Percentiles rank a stretch among this genome's conserved stretches.
phyloP scores from a whole-genome alignment of 2,329 filamentous ascomycete species.

The Monosporascus sp. region DNA sequence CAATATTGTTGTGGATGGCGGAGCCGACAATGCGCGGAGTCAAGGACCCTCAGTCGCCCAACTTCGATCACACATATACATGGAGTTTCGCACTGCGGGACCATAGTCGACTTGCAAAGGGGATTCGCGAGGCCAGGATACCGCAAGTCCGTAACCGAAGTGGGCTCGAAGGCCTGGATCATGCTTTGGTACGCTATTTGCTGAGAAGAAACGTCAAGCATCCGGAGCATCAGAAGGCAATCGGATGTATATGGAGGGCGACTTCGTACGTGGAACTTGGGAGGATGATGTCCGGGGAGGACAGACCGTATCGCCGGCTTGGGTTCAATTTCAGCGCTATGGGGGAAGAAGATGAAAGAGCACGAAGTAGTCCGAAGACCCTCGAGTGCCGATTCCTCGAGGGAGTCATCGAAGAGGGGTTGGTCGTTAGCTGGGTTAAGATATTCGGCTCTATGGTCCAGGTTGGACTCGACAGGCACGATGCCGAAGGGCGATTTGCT shows the following conservation, averaged over 20 bases:
- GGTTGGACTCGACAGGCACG: conserved; percentile 12
- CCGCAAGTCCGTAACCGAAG: neutral
- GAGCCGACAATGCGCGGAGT: conserved; percentile 32
- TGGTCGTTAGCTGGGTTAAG: conserved; percentile 30
- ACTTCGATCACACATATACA: conserved; percentile 32
- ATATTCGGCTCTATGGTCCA: conserved; percentile 28
- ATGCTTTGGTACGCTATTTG: neutral
- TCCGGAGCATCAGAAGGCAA: conserved; percentile 12
- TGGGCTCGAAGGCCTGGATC: conserved; percentile 3
- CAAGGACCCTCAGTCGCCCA: conserved; percentile 31
- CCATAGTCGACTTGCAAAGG: conserved; percentile 27
- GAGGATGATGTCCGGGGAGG: conserved; percentile 29
- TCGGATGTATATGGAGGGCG: conserved; percentile 26
- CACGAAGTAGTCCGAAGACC: conserved; percentile 28
- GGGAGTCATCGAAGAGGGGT: conserved; percentile 22
- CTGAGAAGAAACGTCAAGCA: neutral
- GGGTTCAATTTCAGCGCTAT: conserved; percentile 38
- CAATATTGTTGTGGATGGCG: conserved; percentile 30
- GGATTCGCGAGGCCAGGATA: conserved; percentile 1
- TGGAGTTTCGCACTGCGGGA: conserved; percentile 30
- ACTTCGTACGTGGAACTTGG: conserved; percentile 27
- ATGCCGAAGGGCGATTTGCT: neutral
- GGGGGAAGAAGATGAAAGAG: conserved; percentile 30
- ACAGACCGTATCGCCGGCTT: conserved; percentile 28
- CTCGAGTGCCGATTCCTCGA: conserved; percentile 36